phyloP scores from a whole-genome alignment of 1,284 basidiomycete genomes.

The Ustilago shanxiensis region DNA sequence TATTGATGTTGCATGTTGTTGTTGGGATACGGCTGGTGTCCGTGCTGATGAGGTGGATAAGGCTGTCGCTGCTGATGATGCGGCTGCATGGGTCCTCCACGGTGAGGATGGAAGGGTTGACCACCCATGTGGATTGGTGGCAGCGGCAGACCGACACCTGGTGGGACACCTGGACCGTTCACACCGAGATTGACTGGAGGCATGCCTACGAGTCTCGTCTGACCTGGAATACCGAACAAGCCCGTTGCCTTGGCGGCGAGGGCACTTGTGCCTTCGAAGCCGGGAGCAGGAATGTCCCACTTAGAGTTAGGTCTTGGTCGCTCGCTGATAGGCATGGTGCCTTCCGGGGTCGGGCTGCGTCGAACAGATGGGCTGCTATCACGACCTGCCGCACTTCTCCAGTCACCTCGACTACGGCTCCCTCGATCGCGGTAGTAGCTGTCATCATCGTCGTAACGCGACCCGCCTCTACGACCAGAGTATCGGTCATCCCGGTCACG shows the following conservation, averaged over 20 bases:
- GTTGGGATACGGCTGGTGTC: conserved; percentile 11
- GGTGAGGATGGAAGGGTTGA: conserved; percentile 36
- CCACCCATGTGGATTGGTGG: conserved; percentile 78
- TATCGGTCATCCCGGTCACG: conserved; percentile 45
- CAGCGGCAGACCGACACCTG: conserved; percentile 71
- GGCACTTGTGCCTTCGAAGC: conserved; percentile 93
- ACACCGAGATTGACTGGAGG: conserved; percentile 49
- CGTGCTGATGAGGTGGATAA: conserved; percentile 20
- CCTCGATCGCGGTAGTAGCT: conserved; percentile 68
- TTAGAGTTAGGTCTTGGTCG: conserved; percentile 87
- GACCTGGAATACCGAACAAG: conserved; percentile 90
- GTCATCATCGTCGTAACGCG: conserved; percentile 47
- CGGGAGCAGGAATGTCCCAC: conserved; percentile 95
- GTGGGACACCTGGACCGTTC: conserved; percentile 46
- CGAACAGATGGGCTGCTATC: conserved; percentile 77
- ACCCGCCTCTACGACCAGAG: conserved; percentile 32
- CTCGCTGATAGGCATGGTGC: conserved; percentile 84
- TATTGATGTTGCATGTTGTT: conserved; percentile 16
- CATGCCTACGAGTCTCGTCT: conserved; percentile 80
- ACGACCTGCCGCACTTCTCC: conserved; percentile 46
- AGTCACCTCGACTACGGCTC: conserved; percentile 71
- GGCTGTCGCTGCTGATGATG: conserved; percentile 27
- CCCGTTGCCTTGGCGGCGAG: conserved; percentile 98
- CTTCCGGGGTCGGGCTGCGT: conserved; percentile 90
- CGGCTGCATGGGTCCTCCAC: conserved; percentile 26